Evolutionary conservation across 2,329 filamentous ascomycete species (phyloP).

Genomic region (Aspergillus hortae): DNA sequence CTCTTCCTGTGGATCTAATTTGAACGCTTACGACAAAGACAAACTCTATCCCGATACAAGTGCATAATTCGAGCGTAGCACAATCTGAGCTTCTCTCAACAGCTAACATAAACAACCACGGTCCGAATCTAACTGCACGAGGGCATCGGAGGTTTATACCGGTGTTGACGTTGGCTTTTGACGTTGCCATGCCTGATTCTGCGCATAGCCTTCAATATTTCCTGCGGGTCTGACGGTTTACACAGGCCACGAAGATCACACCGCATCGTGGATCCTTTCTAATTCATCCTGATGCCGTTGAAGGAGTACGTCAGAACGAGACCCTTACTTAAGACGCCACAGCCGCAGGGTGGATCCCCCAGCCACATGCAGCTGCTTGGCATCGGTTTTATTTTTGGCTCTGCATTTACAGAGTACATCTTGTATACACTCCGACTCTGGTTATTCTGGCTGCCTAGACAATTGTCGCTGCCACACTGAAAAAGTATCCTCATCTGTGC

Average conservation of each 20-base stretch:
- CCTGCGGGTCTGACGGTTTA: background rate
- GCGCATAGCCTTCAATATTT: background rate
- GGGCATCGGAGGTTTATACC: background rate
- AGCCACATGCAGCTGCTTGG: constrained; percentile 6
- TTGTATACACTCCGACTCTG: too few species aligned
- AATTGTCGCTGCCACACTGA: background rate
- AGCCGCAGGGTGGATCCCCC: background rate
- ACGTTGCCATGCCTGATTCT: background rate
- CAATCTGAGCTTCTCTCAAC: too few species aligned
- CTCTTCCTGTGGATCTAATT: too few species aligned
- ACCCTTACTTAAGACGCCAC: constrained; percentile 4
- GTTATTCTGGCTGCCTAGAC: background rate
- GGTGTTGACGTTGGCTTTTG: constrained; percentile 3
- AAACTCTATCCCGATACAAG: too few species aligned
- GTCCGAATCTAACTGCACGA: background rate
- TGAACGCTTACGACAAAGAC: too few species aligned
- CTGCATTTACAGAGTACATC: background rate
- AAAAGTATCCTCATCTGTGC: background rate
- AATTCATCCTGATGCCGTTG: background rate
- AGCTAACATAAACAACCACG: too few species aligned
- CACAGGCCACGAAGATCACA: background rate
- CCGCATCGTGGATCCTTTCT: background rate
- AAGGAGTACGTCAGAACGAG: background rate
- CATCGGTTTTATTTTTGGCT: background rate
- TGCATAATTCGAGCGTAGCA: too few species aligned